Evolutionary conservation across 2,329 filamentous ascomycete species (phyloP).

Genomic region (Huntiella moniliformis): DNA sequence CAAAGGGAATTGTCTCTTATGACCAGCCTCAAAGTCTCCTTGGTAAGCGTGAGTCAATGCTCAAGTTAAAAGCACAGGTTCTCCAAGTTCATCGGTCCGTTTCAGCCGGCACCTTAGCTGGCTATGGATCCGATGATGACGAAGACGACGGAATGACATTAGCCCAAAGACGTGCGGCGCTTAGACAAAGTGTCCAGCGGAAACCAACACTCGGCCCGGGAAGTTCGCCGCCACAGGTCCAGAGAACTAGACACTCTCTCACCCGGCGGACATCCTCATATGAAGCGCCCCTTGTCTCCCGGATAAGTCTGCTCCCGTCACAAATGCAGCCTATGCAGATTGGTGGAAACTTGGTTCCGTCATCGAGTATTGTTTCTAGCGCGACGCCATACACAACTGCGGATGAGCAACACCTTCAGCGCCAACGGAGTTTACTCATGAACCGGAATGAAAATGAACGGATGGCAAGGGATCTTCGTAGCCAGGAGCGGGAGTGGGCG

Average conservation of each 20-base stretch:
- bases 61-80: slow-evolving; percentile 30
- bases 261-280: background rate
- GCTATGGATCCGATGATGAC: background rate
- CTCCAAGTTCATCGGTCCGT: slow-evolving; percentile 15
- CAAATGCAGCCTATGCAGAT: background rate
- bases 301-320: background rate
- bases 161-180: too few relatives aligned
- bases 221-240: background rate
- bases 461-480: slow-evolving; percentile 38
- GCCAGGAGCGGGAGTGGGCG: slow-evolving; percentile 35
- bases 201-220: too few relatives aligned
- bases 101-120: slow-evolving; percentile 1
- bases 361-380: too few relatives aligned
- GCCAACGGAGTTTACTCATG: slow-evolving; percentile 36
- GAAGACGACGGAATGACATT: background rate
- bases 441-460: slow-evolving; percentile 44
- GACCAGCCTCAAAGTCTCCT: slow-evolving; percentile 36
- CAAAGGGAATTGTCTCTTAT: slow-evolving; percentile 29
- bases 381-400: slow-evolving; percentile 17
- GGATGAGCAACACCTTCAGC: slow-evolving; percentile 27
- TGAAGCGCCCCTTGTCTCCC: background rate
- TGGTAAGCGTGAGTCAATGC: slow-evolving; percentile 33
- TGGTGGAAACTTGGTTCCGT: background rate
- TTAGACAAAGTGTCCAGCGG: too few relatives aligned
- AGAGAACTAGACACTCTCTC: background rate